Base-by-base conservation (phyloP, 169 alveolate species). In the Cryptosporidium tyzzeri region DNA sequence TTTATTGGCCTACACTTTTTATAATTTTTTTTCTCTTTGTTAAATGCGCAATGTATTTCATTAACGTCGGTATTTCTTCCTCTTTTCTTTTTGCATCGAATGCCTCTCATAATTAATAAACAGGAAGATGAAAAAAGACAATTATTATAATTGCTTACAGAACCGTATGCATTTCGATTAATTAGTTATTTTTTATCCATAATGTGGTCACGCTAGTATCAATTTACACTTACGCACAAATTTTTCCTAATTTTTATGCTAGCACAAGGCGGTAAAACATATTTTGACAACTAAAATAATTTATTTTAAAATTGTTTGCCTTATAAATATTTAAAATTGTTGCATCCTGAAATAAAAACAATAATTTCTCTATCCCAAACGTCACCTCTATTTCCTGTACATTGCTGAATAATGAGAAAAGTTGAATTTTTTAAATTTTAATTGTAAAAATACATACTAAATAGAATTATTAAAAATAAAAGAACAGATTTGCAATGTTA, bases 191-290 rank as follows among this genome's bases (percentile, higher is more conserved):
- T 65, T 59, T 59, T 26, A 31, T 59, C 23, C 31, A 33, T 14
- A 33, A 62, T n/a, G 44, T 35, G 44, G 71, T 14, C 23, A 65
- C 71, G 71, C 71, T n/a, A 31, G 71, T 65, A 33, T 35, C 14
- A 21, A 23, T 12, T 59, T 59, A 59, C 71, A 65, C 10, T 65
- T 65, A 65, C 71, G 71, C 71, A 65, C 71, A 65, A 65, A 65
- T n/a, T 35, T 65, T 65, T 18, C 18, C 23, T 31, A 7, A 31
- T 31, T 55, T 55, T 65, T 65, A 31, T 59, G 69, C 37, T 59
- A 59, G 69, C 37, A 14, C 16, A 65, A 37, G 71, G 71, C 71
- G 71, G 71, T 14, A 65, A 65, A 26, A 65, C 33, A 59, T 23
- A 26, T 59, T 48, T 48, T 55, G 67, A n/a, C 35, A 55, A 55